phyloP scores from a whole-genome alignment of 208 protist genomes.

The Cochliopodium minus region DNA sequence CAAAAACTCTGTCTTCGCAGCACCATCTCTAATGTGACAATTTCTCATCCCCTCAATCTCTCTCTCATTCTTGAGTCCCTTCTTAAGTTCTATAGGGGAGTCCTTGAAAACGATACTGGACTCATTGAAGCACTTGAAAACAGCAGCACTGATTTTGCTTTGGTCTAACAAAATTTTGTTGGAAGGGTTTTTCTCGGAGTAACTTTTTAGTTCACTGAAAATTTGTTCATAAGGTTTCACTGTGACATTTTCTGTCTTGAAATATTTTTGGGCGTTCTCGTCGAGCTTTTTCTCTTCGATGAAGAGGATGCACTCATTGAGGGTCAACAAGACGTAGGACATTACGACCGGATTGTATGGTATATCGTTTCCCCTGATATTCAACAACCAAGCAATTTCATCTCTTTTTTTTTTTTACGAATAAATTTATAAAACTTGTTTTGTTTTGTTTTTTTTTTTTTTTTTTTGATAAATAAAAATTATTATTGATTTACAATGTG shows the following conservation, averaged over 20 bases:
- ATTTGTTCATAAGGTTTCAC: background rate
- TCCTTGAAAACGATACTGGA: constrained; percentile 4
- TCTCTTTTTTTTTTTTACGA: too few relatives aligned
- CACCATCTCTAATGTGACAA: constrained; percentile 71
- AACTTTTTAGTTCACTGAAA: background rate
- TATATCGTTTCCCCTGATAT: constrained; percentile 62
- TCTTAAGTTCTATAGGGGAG: constrained; percentile 32
- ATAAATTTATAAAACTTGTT: too few relatives aligned
- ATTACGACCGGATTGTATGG: constrained; percentile 68
- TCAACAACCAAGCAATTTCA: constrained; percentile 69
- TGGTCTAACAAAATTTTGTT: constrained; percentile 23
- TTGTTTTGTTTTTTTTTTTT: too few relatives aligned
- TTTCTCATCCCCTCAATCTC: constrained; percentile 68
- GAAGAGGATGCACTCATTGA: constrained; percentile 29
- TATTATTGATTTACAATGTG: too few relatives aligned
- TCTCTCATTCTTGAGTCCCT: constrained; percentile 65
- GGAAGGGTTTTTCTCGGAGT: background rate
- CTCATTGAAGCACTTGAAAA: constrained; percentile 15
- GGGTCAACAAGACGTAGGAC: constrained; percentile 42
- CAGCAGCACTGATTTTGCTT: constrained; percentile 14
- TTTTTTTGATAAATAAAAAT: too few relatives aligned
- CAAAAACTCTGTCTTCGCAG: constrained; percentile 65
- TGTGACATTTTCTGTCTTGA: background rate
- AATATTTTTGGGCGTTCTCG: background rate
- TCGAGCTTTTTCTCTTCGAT: background rate